A percentile compares a stretch with the other conserved stretches of the same genome.
These are phyloP conservation scores for Pachysolen tannophilus DNA, from an alignment of 805 yeast genomes.

Conservation along the genomic window DNA sequence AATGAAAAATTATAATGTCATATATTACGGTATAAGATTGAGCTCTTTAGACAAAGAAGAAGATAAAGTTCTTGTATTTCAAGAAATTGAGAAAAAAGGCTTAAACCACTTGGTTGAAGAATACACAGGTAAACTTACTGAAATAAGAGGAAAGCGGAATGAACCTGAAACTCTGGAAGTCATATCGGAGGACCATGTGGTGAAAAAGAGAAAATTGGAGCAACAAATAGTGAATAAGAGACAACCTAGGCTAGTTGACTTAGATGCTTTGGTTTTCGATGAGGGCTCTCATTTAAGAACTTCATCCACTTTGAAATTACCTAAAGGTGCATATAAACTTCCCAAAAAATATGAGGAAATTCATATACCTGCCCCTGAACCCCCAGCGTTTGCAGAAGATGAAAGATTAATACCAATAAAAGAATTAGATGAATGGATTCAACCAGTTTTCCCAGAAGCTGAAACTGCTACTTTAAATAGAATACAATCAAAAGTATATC, in stretches of 20 bases:
- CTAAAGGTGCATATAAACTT: slow-evolving; percentile 77
- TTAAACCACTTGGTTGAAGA: slow-evolving; percentile 34
- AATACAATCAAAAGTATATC: slow-evolving; percentile 77
- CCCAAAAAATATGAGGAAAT: slow-evolving; percentile 80
- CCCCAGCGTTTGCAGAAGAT: slow-evolving; percentile 26
- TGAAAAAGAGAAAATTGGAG: slow-evolving; percentile 5
- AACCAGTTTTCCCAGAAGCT: slow-evolving; percentile 57
- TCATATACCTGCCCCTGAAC: slow-evolving; percentile 80
- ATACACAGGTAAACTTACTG: slow-evolving; percentile 21
- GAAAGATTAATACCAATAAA: slow-evolving; percentile 46
- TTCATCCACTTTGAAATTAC: slow-evolving; percentile 60
- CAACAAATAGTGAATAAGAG: slow-evolving; percentile 13
- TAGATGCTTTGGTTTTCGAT: slow-evolving; percentile 57
- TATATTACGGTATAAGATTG: slow-evolving; percentile 22
- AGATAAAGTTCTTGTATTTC: slow-evolving; percentile 26
- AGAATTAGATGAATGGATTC: slow-evolving; percentile 78
- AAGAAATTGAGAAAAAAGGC: slow-evolving; percentile 37
- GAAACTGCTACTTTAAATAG: slow-evolving; percentile 67
- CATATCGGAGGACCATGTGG: slow-evolving; percentile 9
- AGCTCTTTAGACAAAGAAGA: slow-evolving; percentile 17
- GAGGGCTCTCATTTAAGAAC: slow-evolving; percentile 69
- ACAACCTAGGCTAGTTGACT: slow-evolving; percentile 49
- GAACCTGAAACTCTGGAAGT: slow-evolving; percentile 7
- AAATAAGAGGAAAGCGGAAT: slow-evolving; percentile 6
- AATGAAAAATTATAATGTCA: slow-evolving; percentile 30